phyloP scores from a whole-genome alignment of 768 basidiomycete species.

The Lentinus brumalis region DNA sequence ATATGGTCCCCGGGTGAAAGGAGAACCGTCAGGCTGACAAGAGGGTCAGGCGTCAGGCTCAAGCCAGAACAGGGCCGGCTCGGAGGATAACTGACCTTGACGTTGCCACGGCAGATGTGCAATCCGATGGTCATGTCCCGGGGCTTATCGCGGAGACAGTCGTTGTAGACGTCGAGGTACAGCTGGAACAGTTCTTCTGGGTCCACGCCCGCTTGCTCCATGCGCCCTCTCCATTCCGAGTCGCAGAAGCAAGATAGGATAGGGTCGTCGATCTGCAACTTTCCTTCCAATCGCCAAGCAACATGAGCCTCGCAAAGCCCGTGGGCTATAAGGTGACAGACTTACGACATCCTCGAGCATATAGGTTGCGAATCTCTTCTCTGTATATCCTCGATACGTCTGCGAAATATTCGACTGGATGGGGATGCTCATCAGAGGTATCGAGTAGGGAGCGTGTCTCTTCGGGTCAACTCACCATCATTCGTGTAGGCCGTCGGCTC shows the following conservation, averaged over 20 bases:
- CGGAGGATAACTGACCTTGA: constrained; percentile 37
- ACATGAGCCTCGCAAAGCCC: neutral
- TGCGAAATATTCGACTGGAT: constrained; percentile 43
- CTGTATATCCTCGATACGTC: constrained; percentile 48
- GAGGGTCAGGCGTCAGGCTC: too few species aligned
- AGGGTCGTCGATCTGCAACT: constrained; percentile 49
- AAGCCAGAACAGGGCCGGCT: too few species aligned
- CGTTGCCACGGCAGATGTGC: constrained; percentile 57
- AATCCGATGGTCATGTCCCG: constrained; percentile 53
- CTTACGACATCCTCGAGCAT: constrained; percentile 41
- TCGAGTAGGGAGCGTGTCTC: neutral
- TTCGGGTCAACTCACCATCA: constrained; percentile 43
- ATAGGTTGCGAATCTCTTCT: constrained; percentile 45
- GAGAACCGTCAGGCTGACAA: constrained; percentile 40
- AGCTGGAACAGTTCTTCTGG: constrained; percentile 65
- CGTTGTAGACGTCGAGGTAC: constrained; percentile 62
- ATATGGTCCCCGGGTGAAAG: constrained; percentile 62
- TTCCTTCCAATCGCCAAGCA: constrained; percentile 15
- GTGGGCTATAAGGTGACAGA: neutral
- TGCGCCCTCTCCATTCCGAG: constrained; percentile 49
- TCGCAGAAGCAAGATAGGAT: constrained; percentile 63
- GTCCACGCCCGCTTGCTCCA: constrained; percentile 61
- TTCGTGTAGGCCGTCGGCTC: constrained; percentile 56
- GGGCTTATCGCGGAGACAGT: constrained; percentile 52
- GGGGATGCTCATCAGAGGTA: constrained; percentile 8